Percentiles rank a stretch among this genome's conserved stretches.
phyloP scores from a whole-genome alignment of 805 yeast genomes.

The Candida jianshihensis region DNA sequence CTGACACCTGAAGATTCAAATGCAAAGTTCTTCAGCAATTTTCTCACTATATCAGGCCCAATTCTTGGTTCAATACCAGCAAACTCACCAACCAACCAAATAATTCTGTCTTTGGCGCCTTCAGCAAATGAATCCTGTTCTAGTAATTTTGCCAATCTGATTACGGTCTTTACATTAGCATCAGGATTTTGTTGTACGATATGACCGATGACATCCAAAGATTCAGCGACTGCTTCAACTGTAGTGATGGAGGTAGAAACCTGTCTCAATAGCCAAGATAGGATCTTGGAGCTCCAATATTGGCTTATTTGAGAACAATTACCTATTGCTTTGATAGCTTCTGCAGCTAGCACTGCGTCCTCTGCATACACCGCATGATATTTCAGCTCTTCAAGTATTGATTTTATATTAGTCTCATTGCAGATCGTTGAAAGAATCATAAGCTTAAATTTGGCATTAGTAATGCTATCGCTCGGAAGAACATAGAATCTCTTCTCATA shows the following conservation, averaged over 20 bases:
- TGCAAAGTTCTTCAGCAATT: constrained; percentile 45
- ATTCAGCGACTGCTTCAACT: constrained; percentile 44
- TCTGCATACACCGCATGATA: constrained; percentile 37
- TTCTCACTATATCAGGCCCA: constrained; percentile 73
- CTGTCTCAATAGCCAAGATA: constrained; percentile 57
- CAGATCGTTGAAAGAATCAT: constrained; percentile 54
- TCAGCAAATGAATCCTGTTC: constrained; percentile 23
- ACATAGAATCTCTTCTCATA: constrained; percentile 46
- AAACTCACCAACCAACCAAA: constrained; percentile 91
- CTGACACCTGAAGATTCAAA: constrained; percentile 53
- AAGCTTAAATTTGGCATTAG: constrained; percentile 47
- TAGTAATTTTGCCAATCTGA: constrained; percentile 37
- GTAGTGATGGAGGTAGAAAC: constrained; percentile 26
- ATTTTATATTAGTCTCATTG: constrained; percentile 42
- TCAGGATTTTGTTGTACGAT: constrained; percentile 59
- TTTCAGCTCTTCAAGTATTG: constrained; percentile 56
- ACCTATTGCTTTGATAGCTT: constrained; percentile 58
- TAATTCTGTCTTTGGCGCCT: constrained; percentile 70
- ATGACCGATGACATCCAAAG: constrained; percentile 64
- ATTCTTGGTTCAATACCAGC: constrained; percentile 38
- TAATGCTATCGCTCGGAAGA: constrained; percentile 43
- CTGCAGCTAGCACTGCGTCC: constrained; percentile 25
- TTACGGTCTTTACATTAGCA: constrained; percentile 47
- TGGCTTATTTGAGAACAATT: constrained; percentile 44
- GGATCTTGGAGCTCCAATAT: constrained; percentile 45